Evolutionary conservation across 352 stramenopile genomes (phyloP), one percentile per base, ranked within the genome.

Genomic region (Phytophthora colocasiae): DNA sequence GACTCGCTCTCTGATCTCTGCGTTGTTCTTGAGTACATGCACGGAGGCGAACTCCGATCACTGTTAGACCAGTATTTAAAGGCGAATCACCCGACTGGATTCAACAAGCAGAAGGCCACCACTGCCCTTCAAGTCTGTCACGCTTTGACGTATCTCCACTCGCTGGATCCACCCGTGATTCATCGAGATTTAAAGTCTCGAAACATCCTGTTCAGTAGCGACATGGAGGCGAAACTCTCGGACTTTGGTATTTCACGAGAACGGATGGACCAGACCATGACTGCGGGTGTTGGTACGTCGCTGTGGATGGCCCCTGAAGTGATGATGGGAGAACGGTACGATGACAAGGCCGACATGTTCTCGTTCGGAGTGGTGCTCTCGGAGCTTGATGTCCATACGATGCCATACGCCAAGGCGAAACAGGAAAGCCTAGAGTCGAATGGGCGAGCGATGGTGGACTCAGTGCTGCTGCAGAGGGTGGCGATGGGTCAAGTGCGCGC

Each of bases 331-430:
- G 61, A 69, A 15, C 27, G 46, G 34, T 69, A 69, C 22, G 61
- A 69, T 58, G 54, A 65, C 39, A 69, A 69, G 53, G 61, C 61
- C 3, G 61, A 69, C 46, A 69, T 69, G 29, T 69, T 69, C 15
- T 69, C 61, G 2, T 69, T 69, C 24, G 61, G 61, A 12, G 61
- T 85, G 2, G 71, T 85, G 34, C 48, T 85, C 11, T 80, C 64
- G 0, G 77, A 85, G 62, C 63, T 85, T 9, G 77, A 83, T 29
- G 79, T 78, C 4, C 65, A 83, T 27, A 78, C 80, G 49, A 78
- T 81, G 49, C 77, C 77, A 45, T 85, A 85, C 48, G 81, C 75
- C 14, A 73, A 72, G 15, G 69, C 73, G 31, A 75, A 77, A 39
- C 78, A 84, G 46, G 68, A 66, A 27, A 73, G 50, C 34, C 38